Evolutionary conservation across 345 rosid genomes (phyloP), one percentile per base, ranked within the genome.

Genomic region (Eucalyptus erythrocorys): DNA sequence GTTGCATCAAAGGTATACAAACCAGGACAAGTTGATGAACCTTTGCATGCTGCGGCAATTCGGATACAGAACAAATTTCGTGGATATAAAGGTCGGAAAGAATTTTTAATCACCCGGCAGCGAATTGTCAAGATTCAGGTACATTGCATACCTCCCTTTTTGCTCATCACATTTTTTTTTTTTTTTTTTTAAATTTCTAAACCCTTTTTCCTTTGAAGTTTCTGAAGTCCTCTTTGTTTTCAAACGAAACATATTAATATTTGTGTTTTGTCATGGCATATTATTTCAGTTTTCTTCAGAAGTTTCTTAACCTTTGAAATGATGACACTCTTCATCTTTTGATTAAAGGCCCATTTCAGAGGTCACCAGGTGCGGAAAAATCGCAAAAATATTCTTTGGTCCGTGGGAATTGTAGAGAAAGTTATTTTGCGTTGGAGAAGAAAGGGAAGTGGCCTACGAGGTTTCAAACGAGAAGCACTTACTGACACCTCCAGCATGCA

Each of bases 401-500:
- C 98, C 3, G 98, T 97, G 26, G 99, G 99, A 92, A 96, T 96
- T 90, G 7, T 96, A 90, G 99, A 96, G 93, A 97, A 97, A 89
- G 93, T 96, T 85, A 97, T 97, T 89, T 88, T 97, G 92, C 97
- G 98, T n/a, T 96, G 99, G 99, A 96, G 98, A 91, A 91, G 99
- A 64, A 97, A 94, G 94, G 92, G 99, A 93, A 92, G 94, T 66
- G 99, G 99, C 85, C 91, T 97, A 90, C 96, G 99, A 43, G 99
- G 99, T 89, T 96, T 97, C 89, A 95, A 91, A 91, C 89, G 96
- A 13, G 96, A 97, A 81, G 92, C 92, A 84, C 91, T 93, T 90
- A 90, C 89, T 10, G 95, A 92, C 48, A 88, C 91, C 87, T 87
- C 93, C 48, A 93, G 89, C 87, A 91, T 91, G 92, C 89, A 82